Base-by-base conservation (phyloP, 2,329 filamentous ascomycete species). In the Balansia obtecta region DNA sequence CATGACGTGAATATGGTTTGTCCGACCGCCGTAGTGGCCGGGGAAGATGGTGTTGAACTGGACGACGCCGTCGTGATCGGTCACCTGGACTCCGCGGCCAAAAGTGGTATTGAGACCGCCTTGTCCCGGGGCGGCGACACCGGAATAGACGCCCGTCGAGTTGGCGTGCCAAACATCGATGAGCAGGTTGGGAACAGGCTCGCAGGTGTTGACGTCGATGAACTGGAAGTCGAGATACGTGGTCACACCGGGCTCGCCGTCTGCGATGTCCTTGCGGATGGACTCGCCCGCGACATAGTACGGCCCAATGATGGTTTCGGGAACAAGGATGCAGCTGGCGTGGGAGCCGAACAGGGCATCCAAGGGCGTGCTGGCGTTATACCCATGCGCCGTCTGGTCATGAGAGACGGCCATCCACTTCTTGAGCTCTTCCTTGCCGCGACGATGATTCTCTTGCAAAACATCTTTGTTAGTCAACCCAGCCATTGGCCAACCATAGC, bases 101-200 rank as follows among this genome's bases (percentile, higher is more conserved):
- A 61, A 68, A 34, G 67, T 69, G 20, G 55, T 62, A 55, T 67
- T 54, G 39, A 68, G 49, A 51, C 64, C 62, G 16, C 63, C 67
- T 52, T 71, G 69, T 22, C 64, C 65, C 20, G 51, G 56, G 34
- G 59, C 57, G 22, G 63, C 56, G 43, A 72, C 62, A 49, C 71
- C 70, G 8, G 63, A 68, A 60, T 73, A 74, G 27, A 71, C 68
- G 33, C 71, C 70, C 2, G 70, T 71, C 15, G 69, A 57, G 56
- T 73, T 73, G 60, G 66, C 67, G 54, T 72, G 64, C 71, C 71
- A 73, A 33, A 69, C 60, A 52, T 74, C 70, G 9, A 72, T 52
- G 53, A 65, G 65, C n/a, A 70, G 61, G 33, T 63, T 55, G 4
- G 64, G 61, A 2, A 72, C 60, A 2, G 68, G 63, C 49, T 66